Conservation (phyloP, 1,139 yeast species). For the Sporopachydermia cereana region DNA sequence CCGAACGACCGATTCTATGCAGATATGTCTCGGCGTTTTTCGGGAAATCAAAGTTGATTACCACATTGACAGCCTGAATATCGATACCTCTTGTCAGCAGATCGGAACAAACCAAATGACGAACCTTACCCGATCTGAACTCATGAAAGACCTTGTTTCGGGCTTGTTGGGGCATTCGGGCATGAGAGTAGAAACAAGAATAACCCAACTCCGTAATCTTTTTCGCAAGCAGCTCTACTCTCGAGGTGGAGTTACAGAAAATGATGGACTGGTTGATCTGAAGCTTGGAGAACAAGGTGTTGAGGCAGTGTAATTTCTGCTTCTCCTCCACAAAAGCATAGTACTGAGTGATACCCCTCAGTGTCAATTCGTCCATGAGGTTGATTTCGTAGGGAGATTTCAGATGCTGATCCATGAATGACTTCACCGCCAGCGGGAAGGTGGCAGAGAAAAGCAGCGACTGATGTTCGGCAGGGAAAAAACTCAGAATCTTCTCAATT, state of each 20-base stretch:
- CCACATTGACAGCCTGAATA: constrained; percentile 97
- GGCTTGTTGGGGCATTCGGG: constrained; percentile 94
- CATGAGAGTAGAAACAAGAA: constrained; percentile 95
- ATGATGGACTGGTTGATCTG: constrained; percentile 95
- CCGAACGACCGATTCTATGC: constrained; percentile 98
- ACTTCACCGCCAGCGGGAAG: constrained; percentile 87
- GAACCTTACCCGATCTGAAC: constrained; percentile 95
- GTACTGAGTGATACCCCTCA: constrained; percentile 92
- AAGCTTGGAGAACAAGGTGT: constrained; percentile 85
- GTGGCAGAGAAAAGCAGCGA: constrained; percentile 89
- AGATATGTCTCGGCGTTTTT: constrained; percentile 94
- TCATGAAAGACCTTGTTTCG: constrained; percentile 98
- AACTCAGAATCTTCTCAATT: constrained; percentile 75
- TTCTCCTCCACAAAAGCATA: constrained; percentile 96
- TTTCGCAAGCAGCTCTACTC: constrained; percentile 91
- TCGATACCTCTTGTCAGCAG: constrained; percentile 97
- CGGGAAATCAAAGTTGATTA: constrained; percentile 95
- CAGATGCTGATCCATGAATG: constrained; percentile 86
- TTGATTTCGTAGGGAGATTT: constrained; percentile 91
- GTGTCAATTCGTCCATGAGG: constrained; percentile 92
- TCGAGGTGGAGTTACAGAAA: constrained; percentile 90
- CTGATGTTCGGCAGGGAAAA: constrained; percentile 74
- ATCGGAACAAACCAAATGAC: constrained; percentile 95
- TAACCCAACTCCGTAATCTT: constrained; percentile 94
- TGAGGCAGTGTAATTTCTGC: constrained; percentile 89